Evolutionary conservation across 73 alveolate genomes (phyloP), one percentile per base, ranked within the genome.

Genomic region (Paramecium tetraurelia): DNA sequence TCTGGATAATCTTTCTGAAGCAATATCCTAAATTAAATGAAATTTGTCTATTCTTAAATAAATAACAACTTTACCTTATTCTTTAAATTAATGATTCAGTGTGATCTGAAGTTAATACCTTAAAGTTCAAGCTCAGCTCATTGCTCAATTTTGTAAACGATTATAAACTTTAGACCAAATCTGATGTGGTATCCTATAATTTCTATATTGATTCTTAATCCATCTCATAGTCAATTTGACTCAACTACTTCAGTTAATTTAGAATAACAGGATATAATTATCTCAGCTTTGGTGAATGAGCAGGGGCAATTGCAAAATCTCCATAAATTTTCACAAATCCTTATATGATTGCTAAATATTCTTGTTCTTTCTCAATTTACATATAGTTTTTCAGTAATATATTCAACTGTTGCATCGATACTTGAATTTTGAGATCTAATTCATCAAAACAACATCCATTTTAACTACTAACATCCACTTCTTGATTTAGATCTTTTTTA

Each of bases 191-290:
- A 40, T 43, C 89, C 11, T 76, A 76, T 76, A 76, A 76, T 76
- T 43, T 76, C 22, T 36, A n/a, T 14, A 43, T 43, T 4, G 89
- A 76, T 36, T 76, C 38, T 24, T 21, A 20, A 76, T 76, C 89
- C 89, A 76, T 76, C 18, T 76, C 89, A 76, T 76, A 76, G 29
- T 76, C 89, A 38, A 76, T 38, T n/a, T 33, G 22, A 40, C 71
- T 21, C 14, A 76, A 43, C 11, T 18, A 18, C 20, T 9, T 76
- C 0, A 76, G 21, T 76, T 76, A 43, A 33, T 76, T 14, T 21
- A 76, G 12, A 76, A 76, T 76, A 5, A 16, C 4, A 14, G 69
- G 63, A 76, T 76, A 76, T 7, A 76, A 9, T 38, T 76, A 33
- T 76, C 89, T 35, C 9, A 76, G 46, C 22, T 33, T 24, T 21